Base-by-base conservation (phyloP, 768 basidiomycete species). In the Xanthoconium stramineum region DNA sequence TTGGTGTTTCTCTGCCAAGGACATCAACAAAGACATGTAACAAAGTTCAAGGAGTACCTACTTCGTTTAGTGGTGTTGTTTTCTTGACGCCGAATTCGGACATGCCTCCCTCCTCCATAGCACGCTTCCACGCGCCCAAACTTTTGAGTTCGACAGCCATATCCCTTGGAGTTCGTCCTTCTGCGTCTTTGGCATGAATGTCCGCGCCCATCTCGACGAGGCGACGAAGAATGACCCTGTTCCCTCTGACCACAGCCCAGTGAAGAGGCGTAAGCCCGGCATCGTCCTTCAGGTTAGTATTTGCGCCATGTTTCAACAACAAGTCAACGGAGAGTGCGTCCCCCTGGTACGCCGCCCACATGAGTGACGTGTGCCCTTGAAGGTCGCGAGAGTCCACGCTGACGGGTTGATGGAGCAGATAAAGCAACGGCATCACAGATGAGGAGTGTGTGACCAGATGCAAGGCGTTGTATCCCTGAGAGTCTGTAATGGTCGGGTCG, bases 321-420 rank as follows among this genome's bases (percentile, higher is more conserved):
- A 98, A 72, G 60, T 98, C 94, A 6, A 98, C 94, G 3, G 91
- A 93, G 35, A 98, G 82, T 2, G 94, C 94, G 67, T 99, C 97
- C 45, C 97, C 97, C 70, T 99, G 97, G 72, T 98, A 99, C 10
- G 94, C 92, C 6, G 97, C 97, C 97, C 97, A 99, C 92, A 98
- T 97, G 48, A 98, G 79, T 0, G 91, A 81, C 0, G 96, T 97
- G 68, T 98, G 97, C 0, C 97, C 97, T 65, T 92, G 89, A 2
- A 86, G 78, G 70, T 99, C 97, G 39, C 86, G 82, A 46, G 88
- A 88, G 69, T 99, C 97, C 56, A 98, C 88, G 42, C 85, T 87
- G 59, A 99, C 83, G 3, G 95, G 94, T 69, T 98, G 95, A 68
- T 96, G 92, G 7, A 98, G 80, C 28, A 97, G 78, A 66, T 93